Conservation (phyloP, 2,329 filamentous ascomycete genomes). For the Ceratocystis harringtonii region DNA sequence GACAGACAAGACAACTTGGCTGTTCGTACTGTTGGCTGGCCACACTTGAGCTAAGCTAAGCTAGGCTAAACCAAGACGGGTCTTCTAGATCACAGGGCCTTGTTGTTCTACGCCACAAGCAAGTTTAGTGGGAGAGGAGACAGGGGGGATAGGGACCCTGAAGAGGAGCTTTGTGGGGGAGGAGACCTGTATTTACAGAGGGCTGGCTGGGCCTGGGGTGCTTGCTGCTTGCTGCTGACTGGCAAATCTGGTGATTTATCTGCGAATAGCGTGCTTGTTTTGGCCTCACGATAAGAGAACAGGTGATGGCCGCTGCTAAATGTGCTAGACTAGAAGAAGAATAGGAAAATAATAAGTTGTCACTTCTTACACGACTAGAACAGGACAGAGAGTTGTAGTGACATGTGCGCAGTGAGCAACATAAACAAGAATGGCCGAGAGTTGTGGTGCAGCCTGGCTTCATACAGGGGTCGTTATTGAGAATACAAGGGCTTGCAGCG, state of each 20-base stretch:
- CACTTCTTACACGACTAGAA: not conserved
- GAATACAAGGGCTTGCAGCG: too few relatives aligned
- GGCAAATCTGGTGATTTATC: not conserved
- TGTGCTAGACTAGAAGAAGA: not conserved
- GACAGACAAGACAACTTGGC: too few relatives aligned
- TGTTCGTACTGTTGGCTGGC: too few relatives aligned
- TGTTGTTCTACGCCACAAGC: not conserved
- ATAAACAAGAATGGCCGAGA: too few relatives aligned
- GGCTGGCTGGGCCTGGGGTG: not conserved
- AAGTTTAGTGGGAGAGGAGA: too few relatives aligned
- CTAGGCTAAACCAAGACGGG: too few relatives aligned
- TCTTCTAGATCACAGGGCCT: not conserved
- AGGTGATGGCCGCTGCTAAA: not conserved
- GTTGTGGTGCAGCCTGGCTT: too few relatives aligned
- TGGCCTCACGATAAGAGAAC: not conserved
- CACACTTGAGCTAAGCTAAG: too few relatives aligned
- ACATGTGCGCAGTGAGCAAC: not conserved
- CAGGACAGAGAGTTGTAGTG: not conserved
- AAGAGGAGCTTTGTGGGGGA: not conserved
- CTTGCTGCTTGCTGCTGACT: not conserved
- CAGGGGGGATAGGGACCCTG: not conserved
- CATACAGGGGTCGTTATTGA: too few relatives aligned
- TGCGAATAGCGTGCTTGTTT: not conserved
- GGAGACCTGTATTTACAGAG: not conserved
- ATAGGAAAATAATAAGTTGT: not conserved